Base-by-base conservation (phyloP, 2,329 filamentous ascomycete genomes). In the Cylindrodendrum hubeiense region DNA sequence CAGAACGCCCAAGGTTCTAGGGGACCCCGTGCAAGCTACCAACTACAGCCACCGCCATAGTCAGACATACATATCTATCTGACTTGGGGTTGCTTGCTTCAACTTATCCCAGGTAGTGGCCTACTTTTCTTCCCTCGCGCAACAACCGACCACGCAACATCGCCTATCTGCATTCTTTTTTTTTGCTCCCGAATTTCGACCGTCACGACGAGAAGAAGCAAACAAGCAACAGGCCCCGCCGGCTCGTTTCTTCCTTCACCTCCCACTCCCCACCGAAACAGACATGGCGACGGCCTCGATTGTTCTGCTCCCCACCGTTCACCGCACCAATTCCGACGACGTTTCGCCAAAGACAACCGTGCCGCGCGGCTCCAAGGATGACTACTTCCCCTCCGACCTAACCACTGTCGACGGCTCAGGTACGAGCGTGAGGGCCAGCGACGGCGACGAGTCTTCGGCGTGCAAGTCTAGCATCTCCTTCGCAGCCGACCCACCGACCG, bases 321-420 rank as follows among this genome's bases (percentile, higher is more conserved):
- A 75, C 56, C 81, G 78, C 64, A 76, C 81, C 54, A 81, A 80
- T 66, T 82, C 79, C 19, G 82, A 84, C 47, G 70, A 84, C 49
- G 71, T 85, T 60, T 85, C 83, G 62, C 83, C 83, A 28, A 77
- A 76, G 58, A 79, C 82, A 7, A 63, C 72, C 8, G 43, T 60
- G 17, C 72, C 75, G 19, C 67, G 63, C 65, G 52, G 59, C 13
- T 63, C 72, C 53, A 67, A 66, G 15, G 53, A 71, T 33, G 78
- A 69, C 22, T 76, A 77, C 49, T 77, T 79, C 47, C 67, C 72
- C 33, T 64, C 62, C 24, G 71, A 73, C 28, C 61, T 55, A 37
- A 73, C 69, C 34, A 69, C 70, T 5, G 65, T 64, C 52, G 70
- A 76, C 66, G 70, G 70, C 52, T 73, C 74, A 33, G 67, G 65